Evolutionary conservation across 1,284 basidiomycete species (phyloP).

Genomic region (Pisolithus thermaeus): DNA sequence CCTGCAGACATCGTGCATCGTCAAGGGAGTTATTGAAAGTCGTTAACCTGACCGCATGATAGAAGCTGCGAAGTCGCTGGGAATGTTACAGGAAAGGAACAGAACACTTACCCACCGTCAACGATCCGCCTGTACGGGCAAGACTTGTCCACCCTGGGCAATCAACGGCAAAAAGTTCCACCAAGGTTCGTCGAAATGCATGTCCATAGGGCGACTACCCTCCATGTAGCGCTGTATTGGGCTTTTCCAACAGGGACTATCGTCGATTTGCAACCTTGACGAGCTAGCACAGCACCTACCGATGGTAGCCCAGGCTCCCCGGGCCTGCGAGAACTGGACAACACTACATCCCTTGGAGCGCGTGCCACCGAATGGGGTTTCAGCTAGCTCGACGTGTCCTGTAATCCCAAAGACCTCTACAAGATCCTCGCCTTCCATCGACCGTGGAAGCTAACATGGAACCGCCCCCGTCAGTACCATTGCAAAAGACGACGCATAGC

Average conservation of each 20-base stretch:
- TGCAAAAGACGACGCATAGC: background rate
- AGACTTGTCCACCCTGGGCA: slow-evolving; percentile 74
- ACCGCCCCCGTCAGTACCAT: too few species aligned
- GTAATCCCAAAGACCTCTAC: slow-evolving; percentile 98
- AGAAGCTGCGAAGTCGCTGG: too few species aligned
- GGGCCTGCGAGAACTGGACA: slow-evolving; percentile 86
- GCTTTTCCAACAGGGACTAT: slow-evolving; percentile 36
- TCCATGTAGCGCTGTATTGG: slow-evolving; percentile 83
- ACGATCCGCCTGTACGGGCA: slow-evolving; percentile 50
- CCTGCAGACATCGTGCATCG: too few species aligned
- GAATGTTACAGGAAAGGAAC: too few species aligned
- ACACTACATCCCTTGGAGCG: slow-evolving; percentile 93
- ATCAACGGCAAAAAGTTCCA: slow-evolving; percentile 55
- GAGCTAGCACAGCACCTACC: slow-evolving; percentile 37
- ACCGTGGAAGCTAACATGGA: slow-evolving; percentile 81
- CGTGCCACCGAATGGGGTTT: slow-evolving; percentile 87
- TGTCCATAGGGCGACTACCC: too few species aligned
- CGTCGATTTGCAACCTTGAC: background rate
- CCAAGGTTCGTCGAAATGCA: too few species aligned
- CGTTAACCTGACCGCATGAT: too few species aligned
- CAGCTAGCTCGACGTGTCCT: slow-evolving; percentile 89
- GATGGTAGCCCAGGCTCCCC: slow-evolving; percentile 91
- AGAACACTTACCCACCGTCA: slow-evolving; percentile 7
- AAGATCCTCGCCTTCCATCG: slow-evolving; percentile 96
- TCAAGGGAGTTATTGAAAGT: too few species aligned